Evolutionary conservation across 352 stramenopile species (phyloP), one percentile per base, ranked within the genome.

Genomic region (Globisporangium carolinianum): DNA sequence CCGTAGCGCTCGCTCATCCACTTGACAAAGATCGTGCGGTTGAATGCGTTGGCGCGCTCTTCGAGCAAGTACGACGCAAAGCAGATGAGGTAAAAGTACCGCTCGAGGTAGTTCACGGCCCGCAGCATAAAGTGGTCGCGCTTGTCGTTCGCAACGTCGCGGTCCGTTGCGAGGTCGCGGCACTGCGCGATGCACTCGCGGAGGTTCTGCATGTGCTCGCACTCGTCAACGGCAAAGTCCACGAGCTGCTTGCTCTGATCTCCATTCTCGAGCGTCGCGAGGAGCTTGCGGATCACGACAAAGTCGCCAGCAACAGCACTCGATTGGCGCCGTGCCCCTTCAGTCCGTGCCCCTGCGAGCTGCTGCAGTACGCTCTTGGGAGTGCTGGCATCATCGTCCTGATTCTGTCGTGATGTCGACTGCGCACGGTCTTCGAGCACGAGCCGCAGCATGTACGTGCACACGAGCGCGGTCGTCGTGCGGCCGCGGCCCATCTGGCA

Each of bases 51-150:
- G 3, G 41, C 51, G 24, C 76, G 72, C 55, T 95, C 75, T 39
- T 95, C 85, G 1, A 93, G 65, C 37, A 95, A 53, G 50, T 95
- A 96, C 55, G 86, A 89, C 12, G 83, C 85, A 36, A 96, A 96
- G 68, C 83, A 94, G 47, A 96, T 74, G 24, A 96, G 75, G 61
- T 96, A 94, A 51, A 95, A 95, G 67, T 94, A 96, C 15, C 87
- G 71, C 57, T 94, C 83, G 8, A 95, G 71, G 66, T 96, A 96
- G 62, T 96, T 94, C 47, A 96, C 86, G 9, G 80, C 78, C 17
- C 86, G 77, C 37, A 85, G 66, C 83, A 94, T 92, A 67, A 88
- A 91, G 57, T 77, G 83, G 51, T 94, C 82, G 24, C 85, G 80
- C 64, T 92, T 91, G 35, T 70, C 39, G 39, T 58, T 79, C 11